phyloP scores from a whole-genome alignment of 2,329 filamentous ascomycete species.

The Diaporthe sp. region DNA sequence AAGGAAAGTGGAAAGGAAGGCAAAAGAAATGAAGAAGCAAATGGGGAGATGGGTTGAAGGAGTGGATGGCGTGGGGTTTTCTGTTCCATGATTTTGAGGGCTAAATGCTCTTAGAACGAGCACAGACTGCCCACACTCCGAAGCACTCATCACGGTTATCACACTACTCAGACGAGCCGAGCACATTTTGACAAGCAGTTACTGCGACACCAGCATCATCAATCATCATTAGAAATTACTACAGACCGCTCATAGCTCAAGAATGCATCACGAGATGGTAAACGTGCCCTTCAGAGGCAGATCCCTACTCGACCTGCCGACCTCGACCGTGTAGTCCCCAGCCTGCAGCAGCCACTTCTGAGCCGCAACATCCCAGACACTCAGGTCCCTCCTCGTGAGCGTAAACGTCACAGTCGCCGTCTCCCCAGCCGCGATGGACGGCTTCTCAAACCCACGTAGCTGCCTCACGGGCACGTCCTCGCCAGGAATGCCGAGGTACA shows the following conservation, averaged over 20 bases:
- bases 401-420: conserved; percentile 62
- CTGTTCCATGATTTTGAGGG: too few relatives aligned
- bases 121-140: too few relatives aligned
- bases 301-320: conserved; percentile 63
- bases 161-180: background rate
- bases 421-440: conserved; percentile 61
- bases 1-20: too few relatives aligned
- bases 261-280: conserved; percentile 16
- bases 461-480: conserved; percentile 66
- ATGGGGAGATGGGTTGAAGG: too few relatives aligned
- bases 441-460: conserved; percentile 76
- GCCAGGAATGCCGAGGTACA: conserved; percentile 62
- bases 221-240: conserved; percentile 16
- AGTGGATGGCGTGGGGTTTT: too few relatives aligned
- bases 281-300: conserved; percentile 56
- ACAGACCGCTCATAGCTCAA: background rate
- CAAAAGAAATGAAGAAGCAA: too few relatives aligned
- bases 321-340: conserved; percentile 60
- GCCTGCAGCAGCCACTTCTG: conserved; percentile 72
- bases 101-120: too few relatives aligned
- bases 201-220: background rate
- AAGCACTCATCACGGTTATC: too few relatives aligned
- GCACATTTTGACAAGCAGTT: too few relatives aligned
- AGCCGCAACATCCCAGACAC: conserved; percentile 73
- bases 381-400: conserved; percentile 75